Base-by-base conservation (phyloP, 495 filamentous ascomycete genomes). In the Podospora comata region DNA sequence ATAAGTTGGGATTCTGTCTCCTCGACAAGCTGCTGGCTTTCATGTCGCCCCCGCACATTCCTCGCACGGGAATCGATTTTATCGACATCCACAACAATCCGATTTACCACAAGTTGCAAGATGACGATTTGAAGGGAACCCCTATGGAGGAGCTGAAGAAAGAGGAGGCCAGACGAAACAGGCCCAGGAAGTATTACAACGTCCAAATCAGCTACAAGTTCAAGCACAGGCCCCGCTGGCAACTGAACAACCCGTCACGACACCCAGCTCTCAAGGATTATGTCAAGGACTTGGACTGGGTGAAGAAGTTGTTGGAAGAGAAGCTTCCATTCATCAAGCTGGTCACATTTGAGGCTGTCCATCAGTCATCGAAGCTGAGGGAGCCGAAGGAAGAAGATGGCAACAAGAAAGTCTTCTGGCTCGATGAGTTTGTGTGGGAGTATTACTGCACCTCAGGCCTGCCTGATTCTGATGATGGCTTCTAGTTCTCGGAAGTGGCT, bases 1-100 rank as follows among this genome's bases (percentile, higher is more conserved):
- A 77, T 53, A 72, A 74, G 26, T 59, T 82, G 28, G 79, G 81
- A 6, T 71, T 70, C 18, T 74, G 76, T 3, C 65, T 84, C 2
- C 60, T 83, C 5, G 80, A 83, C 65, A 73, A 71, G 20, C 19
- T 83, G 6, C 65, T 83, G 2, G 53, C 27, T 13, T 72, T 66
- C 5, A 72, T 76, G 13, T 79, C 79, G 1, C 28, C 60, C n/a
- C 23, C 53, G 3, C 77, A 75, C 62, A n/a, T 32, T 1, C 57
- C 74, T 1, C 70, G 73, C 60, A 48, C 62, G 0, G 71, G 68
- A 0, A 79, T 75, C 62, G 68, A 77, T 30, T 78, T 78, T 18
- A 44, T 79, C 58, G 77, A 81, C 28, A 66, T 64, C 2, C 20
- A 59, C 2, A 7, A 72, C 32, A 73, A 69, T 32, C 65, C 59